A percentile compares a stretch with the other conserved stretches of the same genome.
Conservation (phyloP, 495 filamentous ascomycete species). For the Xylaria palmicola region DNA sequence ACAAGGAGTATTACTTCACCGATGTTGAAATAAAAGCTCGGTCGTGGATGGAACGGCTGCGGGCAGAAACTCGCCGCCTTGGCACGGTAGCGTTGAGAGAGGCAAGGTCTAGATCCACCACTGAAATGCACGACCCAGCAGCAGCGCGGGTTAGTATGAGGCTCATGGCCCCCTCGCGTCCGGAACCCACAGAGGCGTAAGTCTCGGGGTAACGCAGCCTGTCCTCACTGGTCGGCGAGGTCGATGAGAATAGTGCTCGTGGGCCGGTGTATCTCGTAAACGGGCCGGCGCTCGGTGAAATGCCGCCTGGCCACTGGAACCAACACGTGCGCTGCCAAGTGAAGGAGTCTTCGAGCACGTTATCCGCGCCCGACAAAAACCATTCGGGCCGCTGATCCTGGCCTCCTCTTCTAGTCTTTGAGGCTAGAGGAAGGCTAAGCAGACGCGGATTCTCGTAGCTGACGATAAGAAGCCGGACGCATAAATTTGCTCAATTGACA, state of each 20-base stretch:
- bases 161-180: not conserved
- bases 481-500: not conserved
- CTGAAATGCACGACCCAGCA: not conserved
- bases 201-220: too few species aligned
- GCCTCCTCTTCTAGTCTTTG: conserved; percentile 5
- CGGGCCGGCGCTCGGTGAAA: conserved; percentile 17
- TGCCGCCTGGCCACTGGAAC: conserved; percentile 5
- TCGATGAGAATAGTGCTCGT: too few species aligned
- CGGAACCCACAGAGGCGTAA: too few species aligned
- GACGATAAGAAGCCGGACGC: not conserved
- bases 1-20: too few species aligned
- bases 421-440: conserved; percentile 2
- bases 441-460: not conserved
- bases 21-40: too few species aligned
- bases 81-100: not conserved
- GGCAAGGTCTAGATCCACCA: not conserved
- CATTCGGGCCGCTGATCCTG: conserved; percentile 16
- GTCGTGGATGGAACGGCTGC: not conserved
- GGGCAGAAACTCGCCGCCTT: not conserved
- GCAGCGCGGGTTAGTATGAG: not conserved
- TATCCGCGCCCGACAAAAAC: not conserved
- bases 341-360: not conserved
- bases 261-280: not conserved
- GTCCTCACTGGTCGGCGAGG: too few species aligned
- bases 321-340: conserved; percentile 7